Base-by-base conservation (phyloP, 2,329 filamentous ascomycete genomes). In the Hysterium pulicare region DNA sequence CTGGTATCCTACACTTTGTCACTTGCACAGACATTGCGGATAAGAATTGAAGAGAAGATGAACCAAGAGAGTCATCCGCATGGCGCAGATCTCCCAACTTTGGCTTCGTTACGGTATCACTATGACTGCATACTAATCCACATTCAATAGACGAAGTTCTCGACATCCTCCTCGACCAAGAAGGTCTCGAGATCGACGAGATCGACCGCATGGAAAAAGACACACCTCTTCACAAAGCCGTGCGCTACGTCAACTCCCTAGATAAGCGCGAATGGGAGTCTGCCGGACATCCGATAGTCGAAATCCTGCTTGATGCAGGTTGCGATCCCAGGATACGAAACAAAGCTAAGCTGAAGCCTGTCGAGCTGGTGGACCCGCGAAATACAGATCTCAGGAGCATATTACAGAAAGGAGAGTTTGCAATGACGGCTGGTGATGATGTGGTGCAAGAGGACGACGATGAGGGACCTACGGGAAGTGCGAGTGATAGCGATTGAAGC, bases 111-210 rank as follows among this genome's bases (percentile, higher is more conserved):
- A n/a, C n/a, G n/a, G n/a, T n/a, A n/a, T n/a, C n/a, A n/a, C n/a
- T n/a, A 57, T 16, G 22, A 5, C 9, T 22, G 21, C 13, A n/a
- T 22, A 8, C 19, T 34, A 8, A 35, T 11, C n/a, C 22, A 10
- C 17, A 22, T 26, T 7, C 7, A 28, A 20, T 46, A 87, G 84
- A 89, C 72, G 86, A 93, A 58, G 75, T 90, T 47, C 84, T 94
- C 61, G 87, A 94, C 71, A 70, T 81, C 58, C 82, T 94, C 44
- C 83, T 93, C 52, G 87, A 93, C 73, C 86, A 91, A 67, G 82
- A 86, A 53, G 82, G 84, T 54, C 84, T 94, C 66, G 88, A 93
- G 70, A 91, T 90, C 71, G 88, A 94, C 71, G 85, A 86, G 41
- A 58, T 83, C 58, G 85, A 82, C 71, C 79, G 78, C 55, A 65